These are phyloP conservation scores for Microthyrium microscopicum DNA, from an alignment of 2,329 filamentous ascomycete genomes.

Conservation along the genomic window DNA sequence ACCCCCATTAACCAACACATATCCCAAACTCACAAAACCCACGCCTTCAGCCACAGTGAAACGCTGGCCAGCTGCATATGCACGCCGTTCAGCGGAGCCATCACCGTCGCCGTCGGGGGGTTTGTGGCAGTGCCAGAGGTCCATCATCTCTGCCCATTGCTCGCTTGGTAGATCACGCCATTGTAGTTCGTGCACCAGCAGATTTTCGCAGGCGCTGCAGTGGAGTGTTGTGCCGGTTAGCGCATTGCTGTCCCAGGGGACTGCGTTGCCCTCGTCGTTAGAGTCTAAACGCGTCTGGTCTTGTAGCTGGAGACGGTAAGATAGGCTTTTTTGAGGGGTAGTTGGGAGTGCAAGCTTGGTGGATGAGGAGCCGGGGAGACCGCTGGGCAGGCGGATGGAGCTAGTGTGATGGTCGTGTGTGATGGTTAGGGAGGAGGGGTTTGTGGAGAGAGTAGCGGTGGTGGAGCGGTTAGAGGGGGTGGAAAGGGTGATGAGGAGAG, in stretches of 20 bases:
- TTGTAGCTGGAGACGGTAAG: constrained; percentile 36
- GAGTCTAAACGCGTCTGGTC: too few relatives aligned
- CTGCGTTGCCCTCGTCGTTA: too few relatives aligned
- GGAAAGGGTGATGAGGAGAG: constrained; percentile 36
- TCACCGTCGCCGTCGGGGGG: constrained; percentile 45
- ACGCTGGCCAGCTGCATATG: constrained; percentile 63
- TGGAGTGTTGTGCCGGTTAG: not conserved
- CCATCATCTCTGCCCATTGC: constrained; percentile 99
- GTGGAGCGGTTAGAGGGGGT: constrained; percentile 27
- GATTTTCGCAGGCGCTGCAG: not conserved
- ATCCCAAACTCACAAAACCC: constrained; percentile 67
- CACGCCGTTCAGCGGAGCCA: constrained; percentile 36
- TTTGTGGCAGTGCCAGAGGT: constrained; percentile 99
- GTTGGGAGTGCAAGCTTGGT: constrained; percentile 34
- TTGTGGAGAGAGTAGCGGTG: constrained; percentile 25
- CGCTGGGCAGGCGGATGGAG: constrained; percentile 29
- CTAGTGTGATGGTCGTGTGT: constrained; percentile 28
- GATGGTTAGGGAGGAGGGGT: constrained; percentile 27
- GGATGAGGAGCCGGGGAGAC: constrained; percentile 25
- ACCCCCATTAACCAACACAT: constrained; percentile 50
- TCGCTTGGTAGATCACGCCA: constrained; percentile 96
- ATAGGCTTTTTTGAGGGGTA: constrained; percentile 31
- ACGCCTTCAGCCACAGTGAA: constrained; percentile 49
- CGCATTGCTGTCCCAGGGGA: not conserved
- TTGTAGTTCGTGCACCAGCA: constrained; percentile 10